Conservation (phyloP, 148 eudicot genomes). For the Beta vulgaris region DNA sequence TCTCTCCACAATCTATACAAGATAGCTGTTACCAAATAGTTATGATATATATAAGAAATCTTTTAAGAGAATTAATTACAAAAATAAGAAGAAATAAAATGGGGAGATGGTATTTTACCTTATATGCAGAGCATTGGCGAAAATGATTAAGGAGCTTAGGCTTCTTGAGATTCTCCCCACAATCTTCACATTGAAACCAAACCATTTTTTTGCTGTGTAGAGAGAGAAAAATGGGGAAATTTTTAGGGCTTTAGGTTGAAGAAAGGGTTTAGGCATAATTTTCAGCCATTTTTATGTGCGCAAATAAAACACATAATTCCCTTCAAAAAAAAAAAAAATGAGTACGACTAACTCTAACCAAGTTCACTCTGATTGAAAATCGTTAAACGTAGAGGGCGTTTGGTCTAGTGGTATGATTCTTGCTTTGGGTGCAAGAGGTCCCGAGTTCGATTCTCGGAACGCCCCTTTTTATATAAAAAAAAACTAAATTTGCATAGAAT, state of each 20-base stretch:
- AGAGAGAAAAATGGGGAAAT: not conserved
- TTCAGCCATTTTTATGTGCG: not conserved
- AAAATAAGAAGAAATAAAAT: not conserved
- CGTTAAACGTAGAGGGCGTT: too few species aligned
- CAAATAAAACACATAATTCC: too few species aligned
- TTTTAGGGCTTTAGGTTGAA: not conserved
- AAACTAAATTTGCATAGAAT: too few species aligned
- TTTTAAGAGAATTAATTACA: not conserved
- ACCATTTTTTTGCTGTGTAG: slow-evolving; percentile 42
- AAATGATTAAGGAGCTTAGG: slow-evolving; percentile 84
- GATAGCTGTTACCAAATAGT: slow-evolving; percentile 56
- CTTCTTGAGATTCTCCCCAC: slow-evolving; percentile 88
- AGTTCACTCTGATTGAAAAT: too few species aligned
- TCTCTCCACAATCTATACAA: slow-evolving; percentile 80
- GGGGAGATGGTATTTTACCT: slow-evolving; percentile 28
- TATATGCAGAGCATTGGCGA: slow-evolving; percentile 64
- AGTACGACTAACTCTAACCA: too few species aligned
- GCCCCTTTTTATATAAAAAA: too few species aligned
- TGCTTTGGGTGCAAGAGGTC: slow-evolving; percentile 51
- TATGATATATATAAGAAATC: too few species aligned
- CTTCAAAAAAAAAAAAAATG: too few species aligned
- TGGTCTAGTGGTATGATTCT: slow-evolving; percentile 51
- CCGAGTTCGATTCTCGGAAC: slow-evolving; percentile 49
- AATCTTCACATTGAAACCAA: slow-evolving; percentile 94
- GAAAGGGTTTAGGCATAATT: not conserved